These are phyloP conservation scores for Pleurotus tuber-regium DNA, from an alignment of 768 basidiomycete species.

Conservation along the genomic window DNA sequence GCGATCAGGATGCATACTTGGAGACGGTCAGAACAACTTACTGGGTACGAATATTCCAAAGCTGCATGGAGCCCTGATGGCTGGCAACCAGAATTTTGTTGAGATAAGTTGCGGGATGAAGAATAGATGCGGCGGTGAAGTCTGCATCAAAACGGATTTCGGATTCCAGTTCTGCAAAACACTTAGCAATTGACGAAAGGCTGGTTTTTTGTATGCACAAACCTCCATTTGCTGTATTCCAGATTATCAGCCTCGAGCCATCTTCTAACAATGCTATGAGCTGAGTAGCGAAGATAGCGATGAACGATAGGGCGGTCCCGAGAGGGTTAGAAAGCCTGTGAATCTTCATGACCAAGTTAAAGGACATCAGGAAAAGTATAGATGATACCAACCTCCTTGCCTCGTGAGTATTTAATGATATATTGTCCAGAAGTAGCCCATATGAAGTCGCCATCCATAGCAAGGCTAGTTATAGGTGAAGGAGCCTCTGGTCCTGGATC, in stretches of 20 bases:
- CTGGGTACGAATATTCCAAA: slow-evolving; percentile 94
- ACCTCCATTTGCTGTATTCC: slow-evolving; percentile 70
- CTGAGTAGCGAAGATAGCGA: slow-evolving; percentile 79
- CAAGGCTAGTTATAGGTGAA: slow-evolving; percentile 70
- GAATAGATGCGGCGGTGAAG: slow-evolving; percentile 81
- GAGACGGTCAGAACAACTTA: slow-evolving; percentile 33
- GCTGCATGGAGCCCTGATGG: slow-evolving; percentile 74
- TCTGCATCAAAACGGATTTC: slow-evolving; percentile 77
- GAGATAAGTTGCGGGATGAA: slow-evolving; percentile 95
- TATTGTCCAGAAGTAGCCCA: slow-evolving; percentile 73
- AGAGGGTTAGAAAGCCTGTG: slow-evolving; percentile 63
- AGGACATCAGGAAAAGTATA: slow-evolving; percentile 6
- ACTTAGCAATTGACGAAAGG: slow-evolving; percentile 9
- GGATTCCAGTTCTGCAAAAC: slow-evolving; percentile 52
- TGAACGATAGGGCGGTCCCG: slow-evolving; percentile 53
- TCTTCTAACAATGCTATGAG: slow-evolving; percentile 78
- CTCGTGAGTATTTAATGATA: slow-evolving; percentile 78
- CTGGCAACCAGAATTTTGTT: slow-evolving; percentile 93
- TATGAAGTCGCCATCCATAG: slow-evolving; percentile 82
- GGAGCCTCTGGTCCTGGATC: slow-evolving; percentile 78
- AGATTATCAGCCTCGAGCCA: slow-evolving; percentile 73
- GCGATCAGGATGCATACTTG: neutral
- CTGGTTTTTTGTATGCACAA: slow-evolving; percentile 14
- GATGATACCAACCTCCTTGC: slow-evolving; percentile 66
- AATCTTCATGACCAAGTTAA: slow-evolving; percentile 37